A percentile compares a stretch with the other conserved stretches of the same genome.
phyloP scores from a whole-genome alignment of 2,329 filamentous ascomycete species.

The Chrysosporium keratinophilum region DNA sequence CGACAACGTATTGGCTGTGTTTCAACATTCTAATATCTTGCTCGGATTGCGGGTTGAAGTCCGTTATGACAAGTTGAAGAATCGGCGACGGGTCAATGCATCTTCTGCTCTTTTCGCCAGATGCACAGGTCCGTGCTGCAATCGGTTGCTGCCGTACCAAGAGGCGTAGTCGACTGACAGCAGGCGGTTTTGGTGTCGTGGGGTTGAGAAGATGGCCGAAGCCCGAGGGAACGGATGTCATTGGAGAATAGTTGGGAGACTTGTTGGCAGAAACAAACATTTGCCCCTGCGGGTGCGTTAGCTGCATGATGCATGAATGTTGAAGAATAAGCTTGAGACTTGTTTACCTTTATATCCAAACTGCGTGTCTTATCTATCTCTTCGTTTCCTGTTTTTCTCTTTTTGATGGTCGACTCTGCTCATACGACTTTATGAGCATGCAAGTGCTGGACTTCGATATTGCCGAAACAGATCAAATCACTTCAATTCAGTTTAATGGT shows the following conservation, averaged over 20 bases:
- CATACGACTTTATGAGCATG: not conserved
- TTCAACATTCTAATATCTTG: conserved; percentile 32
- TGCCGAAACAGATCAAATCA: not conserved
- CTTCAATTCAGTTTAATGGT: not conserved
- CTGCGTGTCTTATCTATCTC: not conserved
- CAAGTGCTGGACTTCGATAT: no score
- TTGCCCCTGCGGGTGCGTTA: conserved; percentile 12
- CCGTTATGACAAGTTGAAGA: conserved; percentile 36
- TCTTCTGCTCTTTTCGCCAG: conserved; percentile 36
- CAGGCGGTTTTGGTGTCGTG: conserved; percentile 20
- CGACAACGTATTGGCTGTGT: conserved; percentile 34
- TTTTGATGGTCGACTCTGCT: not conserved
- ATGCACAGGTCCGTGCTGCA: conserved; percentile 38
- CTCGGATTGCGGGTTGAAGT: conserved; percentile 33
- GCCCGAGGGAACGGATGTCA: conserved; percentile 26
- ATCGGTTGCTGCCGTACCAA: conserved; percentile 39
- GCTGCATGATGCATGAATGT: not conserved
- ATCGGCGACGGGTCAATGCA: conserved; percentile 41
- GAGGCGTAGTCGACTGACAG: conserved; percentile 27
- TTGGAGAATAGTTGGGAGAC: not conserved
- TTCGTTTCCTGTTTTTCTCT: not conserved
- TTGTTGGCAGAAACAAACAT: conserved; percentile 10
- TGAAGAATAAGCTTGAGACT: not conserved
- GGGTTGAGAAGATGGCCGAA: conserved; percentile 32
- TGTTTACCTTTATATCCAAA: not conserved